phyloP scores from a whole-genome alignment of 495 filamentous ascomycete genomes.

The Aspergillus bridgeri region DNA sequence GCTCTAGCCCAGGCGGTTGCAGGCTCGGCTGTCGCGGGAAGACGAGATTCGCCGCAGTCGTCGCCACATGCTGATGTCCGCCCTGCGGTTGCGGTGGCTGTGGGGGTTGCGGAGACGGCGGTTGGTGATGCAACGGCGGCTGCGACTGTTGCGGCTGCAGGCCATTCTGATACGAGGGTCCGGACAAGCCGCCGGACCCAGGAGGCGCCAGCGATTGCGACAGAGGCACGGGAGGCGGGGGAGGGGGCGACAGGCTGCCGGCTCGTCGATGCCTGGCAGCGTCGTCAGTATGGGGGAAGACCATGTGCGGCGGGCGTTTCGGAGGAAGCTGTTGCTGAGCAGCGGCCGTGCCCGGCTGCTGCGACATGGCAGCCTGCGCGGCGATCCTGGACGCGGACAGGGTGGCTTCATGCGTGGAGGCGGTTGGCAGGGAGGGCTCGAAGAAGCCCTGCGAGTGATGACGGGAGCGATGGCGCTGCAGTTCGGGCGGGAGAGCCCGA shows the following conservation, averaged over 20 bases:
- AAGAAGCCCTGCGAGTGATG: conserved; percentile 86
- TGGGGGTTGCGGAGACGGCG: background rate
- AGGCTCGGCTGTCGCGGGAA: conserved; percentile 67
- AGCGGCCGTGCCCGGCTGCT: conserved; percentile 48
- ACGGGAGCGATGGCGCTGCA: conserved; percentile 44
- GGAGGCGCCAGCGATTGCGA: conserved; percentile 54
- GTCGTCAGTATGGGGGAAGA: conserved; percentile 47
- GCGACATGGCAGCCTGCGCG: conserved; percentile 80
- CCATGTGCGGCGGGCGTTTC: conserved; percentile 70
- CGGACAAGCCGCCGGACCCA: conserved; percentile 48
- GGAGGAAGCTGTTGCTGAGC: conserved; percentile 51
- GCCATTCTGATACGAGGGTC: conserved; percentile 62
- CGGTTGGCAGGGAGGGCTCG: conserved; percentile 78
- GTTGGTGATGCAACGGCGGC: background rate
- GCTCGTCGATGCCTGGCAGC: conserved; percentile 29
- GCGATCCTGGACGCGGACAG: conserved; percentile 82
- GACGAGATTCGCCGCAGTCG: conserved; percentile 81
- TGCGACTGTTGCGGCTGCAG: background rate
- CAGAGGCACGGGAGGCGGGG: conserved; percentile 51
- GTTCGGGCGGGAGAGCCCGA: conserved; percentile 36
- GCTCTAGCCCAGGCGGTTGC: conserved; percentile 46
- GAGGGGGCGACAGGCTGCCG: conserved; percentile 47
- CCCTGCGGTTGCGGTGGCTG: conserved; percentile 28
- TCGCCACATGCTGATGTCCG: conserved; percentile 65
- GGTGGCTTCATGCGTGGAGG: conserved; percentile 49